Conservation (phyloP, 148 eudicot species). For the Chenopodium suecicum region DNA sequence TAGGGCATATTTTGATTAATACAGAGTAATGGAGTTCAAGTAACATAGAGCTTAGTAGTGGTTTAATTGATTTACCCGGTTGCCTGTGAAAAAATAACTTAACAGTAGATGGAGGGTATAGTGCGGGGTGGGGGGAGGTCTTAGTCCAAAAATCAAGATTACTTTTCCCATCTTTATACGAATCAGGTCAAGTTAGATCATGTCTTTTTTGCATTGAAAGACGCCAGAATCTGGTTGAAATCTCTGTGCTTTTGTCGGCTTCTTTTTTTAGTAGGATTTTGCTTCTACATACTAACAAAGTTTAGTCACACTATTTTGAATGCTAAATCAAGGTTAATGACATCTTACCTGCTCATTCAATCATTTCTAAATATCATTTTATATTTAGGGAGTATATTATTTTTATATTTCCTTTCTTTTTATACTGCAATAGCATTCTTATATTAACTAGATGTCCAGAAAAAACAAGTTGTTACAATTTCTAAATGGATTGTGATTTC, state of each 20-base stretch:
- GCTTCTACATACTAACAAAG: slow-evolving; percentile 17
- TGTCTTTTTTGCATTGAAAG: slow-evolving; percentile 28
- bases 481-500: not conserved
- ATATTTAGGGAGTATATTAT: too few relatives aligned
- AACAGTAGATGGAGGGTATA: not conserved
- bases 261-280: slow-evolving; percentile 29
- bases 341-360: slow-evolving; percentile 24
- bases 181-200: slow-evolving; percentile 20
- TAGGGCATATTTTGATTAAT: not conserved
- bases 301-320: slow-evolving; percentile 13
- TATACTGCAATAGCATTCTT: too few relatives aligned
- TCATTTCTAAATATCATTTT: not conserved
- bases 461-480: too few relatives aligned
- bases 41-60: not conserved
- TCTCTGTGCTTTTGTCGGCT: slow-evolving; percentile 24
- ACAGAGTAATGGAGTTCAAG: not conserved
- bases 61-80: not conserved
- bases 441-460: too few relatives aligned
- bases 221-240: slow-evolving; percentile 32
- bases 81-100: not conserved
- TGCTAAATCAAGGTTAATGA: not conserved
- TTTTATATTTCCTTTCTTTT: too few relatives aligned
- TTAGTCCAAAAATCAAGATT: slow-evolving; percentile 18
- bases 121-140: not conserved
- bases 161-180: slow-evolving; percentile 15